phyloP scores from a whole-genome alignment of 305 asterid genomes.

The Rubia peregrina region DNA sequence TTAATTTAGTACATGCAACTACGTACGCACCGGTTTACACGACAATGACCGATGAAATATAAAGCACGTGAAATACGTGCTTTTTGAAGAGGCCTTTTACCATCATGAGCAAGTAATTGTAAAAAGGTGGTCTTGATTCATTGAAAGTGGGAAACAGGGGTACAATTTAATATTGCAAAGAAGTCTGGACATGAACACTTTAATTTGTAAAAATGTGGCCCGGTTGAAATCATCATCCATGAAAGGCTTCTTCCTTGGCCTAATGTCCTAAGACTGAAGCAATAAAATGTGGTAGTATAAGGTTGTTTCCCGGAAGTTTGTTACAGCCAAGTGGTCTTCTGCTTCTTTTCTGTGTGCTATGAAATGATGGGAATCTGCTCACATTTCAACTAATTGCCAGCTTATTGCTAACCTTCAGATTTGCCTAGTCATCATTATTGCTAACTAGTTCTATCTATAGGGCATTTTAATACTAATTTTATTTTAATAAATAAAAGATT shows the following conservation, averaged over 20 bases:
- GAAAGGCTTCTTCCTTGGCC: too few species aligned
- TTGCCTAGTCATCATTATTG: too few species aligned
- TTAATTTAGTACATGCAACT: not conserved
- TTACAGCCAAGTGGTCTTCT: not conserved
- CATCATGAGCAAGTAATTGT: not conserved
- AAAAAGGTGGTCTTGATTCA: not conserved
- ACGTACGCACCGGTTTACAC: not conserved
- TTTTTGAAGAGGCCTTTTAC: not conserved
- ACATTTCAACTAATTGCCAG: not conserved
- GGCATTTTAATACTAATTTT: too few species aligned
- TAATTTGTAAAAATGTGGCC: not conserved
- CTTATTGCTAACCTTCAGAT: constrained; percentile 1
- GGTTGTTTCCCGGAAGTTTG: not conserved
- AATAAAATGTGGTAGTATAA: too few species aligned
- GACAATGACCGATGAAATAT: not conserved
- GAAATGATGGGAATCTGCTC: not conserved
- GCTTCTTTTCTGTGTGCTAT: not conserved
- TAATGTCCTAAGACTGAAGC: too few species aligned
- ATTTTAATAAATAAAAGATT: too few species aligned
- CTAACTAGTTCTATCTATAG: too few species aligned
- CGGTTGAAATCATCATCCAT: not conserved
- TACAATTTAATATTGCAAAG: not conserved
- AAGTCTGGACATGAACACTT: not conserved
- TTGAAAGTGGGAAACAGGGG: not conserved
- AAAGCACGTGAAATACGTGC: constrained; percentile 9